Percentiles rank a stretch among this genome's conserved stretches.
phyloP scores from a whole-genome alignment of 83 land plant species.

The Larix sibirica region DNA sequence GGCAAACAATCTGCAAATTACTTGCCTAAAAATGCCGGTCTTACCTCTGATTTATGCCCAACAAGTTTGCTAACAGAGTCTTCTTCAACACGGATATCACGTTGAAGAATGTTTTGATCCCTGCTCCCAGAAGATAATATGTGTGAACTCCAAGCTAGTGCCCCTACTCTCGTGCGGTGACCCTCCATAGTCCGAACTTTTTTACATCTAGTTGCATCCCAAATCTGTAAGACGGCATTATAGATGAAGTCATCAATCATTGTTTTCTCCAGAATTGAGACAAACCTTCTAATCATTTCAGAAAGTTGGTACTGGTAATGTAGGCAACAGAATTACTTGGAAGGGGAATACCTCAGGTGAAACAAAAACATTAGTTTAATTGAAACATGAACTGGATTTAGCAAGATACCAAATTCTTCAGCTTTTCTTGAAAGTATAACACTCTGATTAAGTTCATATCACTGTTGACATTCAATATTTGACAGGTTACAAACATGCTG shows the following conservation, averaged over 20 bases:
- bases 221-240: slow-evolving; percentile 54
- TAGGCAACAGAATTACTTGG: no score
- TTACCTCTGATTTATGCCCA: slow-evolving; percentile 97
- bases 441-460: no score
- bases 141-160: slow-evolving; percentile 94
- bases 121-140: slow-evolving; percentile 97
- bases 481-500: no score
- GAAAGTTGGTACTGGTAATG: no score
- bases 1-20: background rate
- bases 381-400: no score
- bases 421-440: no score
- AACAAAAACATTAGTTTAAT: no score
- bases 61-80: slow-evolving; percentile 85
- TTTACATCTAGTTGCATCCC: slow-evolving; percentile 97
- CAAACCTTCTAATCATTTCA: background rate
- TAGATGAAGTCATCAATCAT: slow-evolving; percentile 6
- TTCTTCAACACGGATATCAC: slow-evolving; percentile 84
- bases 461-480: no score
- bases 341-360: no score
- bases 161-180: slow-evolving; percentile 93
- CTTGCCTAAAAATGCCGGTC: background rate
- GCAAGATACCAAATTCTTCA: no score
- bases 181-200: slow-evolving; percentile 88
- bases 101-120: slow-evolving; percentile 91
- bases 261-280: background rate